A percentile compares a stretch with the other conserved stretches of the same genome.
Conservation (phyloP, 1,139 yeast species). For the Protomyces gravidus region DNA sequence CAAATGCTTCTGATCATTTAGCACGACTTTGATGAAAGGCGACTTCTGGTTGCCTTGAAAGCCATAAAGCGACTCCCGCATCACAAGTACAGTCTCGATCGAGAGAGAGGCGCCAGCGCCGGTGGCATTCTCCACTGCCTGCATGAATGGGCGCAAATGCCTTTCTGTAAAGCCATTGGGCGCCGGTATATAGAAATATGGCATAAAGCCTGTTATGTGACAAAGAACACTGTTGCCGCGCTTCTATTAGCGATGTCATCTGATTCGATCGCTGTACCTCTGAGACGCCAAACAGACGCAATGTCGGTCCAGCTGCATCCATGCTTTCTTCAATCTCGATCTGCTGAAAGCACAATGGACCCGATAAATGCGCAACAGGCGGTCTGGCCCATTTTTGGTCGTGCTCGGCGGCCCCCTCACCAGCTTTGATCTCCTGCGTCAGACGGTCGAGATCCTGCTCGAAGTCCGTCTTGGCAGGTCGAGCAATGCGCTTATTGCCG, state of each 20-base stretch:
- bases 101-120: constrained; percentile 45
- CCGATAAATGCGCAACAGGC: constrained; percentile 46
- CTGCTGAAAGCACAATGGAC: constrained; percentile 75
- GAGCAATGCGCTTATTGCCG: constrained; percentile 7
- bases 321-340: constrained; percentile 87
- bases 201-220: constrained; percentile 81
- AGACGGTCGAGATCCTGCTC: constrained; percentile 49
- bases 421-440: constrained; percentile 41
- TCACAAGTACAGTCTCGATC: constrained; percentile 50
- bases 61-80: constrained; percentile 92
- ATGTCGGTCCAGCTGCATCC: constrained; percentile 49
- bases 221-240: constrained; percentile 80
- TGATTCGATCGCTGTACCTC: constrained; percentile 40
- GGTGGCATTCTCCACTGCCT: constrained; percentile 49
- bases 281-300: constrained; percentile 90
- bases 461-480: constrained; percentile 37
- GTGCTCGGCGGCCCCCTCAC: constrained; percentile 36
- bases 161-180: constrained; percentile 68
- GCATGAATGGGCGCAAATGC: constrained; percentile 24
- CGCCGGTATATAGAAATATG: constrained; percentile 87
- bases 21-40: constrained; percentile 72
- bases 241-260: not conserved
- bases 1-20: constrained; percentile 61
- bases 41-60: constrained; percentile 71
- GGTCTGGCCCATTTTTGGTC: constrained; percentile 65